Base-by-base conservation (phyloP, 2,329 filamentous ascomycete species). In the Paecilomyces fulvus region DNA sequence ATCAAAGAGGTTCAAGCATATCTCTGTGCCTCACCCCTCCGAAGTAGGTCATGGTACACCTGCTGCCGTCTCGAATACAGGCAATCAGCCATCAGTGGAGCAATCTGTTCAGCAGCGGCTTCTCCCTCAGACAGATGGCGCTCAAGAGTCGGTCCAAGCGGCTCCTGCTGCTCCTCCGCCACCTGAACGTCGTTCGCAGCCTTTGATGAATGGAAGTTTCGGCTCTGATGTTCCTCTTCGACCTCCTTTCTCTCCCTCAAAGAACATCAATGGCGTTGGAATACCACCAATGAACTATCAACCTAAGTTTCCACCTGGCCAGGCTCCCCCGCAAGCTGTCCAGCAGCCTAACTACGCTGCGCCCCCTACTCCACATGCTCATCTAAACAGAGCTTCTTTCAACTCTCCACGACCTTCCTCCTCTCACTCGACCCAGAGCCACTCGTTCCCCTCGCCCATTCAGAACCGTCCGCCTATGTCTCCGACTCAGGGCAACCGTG, bases 401-500 rank as follows among this genome's bases (percentile, higher is more conserved):
- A 61, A 65, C 31, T 61, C 68, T 49, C 69, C 65, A 30, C 73
- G 73, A 37, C 73, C 74, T n/a, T 69, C 71, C 17, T 75, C 75
- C 3, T 73, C 74, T 48, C 72, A 77, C 55, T 73, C 73, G 23
- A 60, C 63, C 6, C 67, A 70, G 49, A 69, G 65, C 51, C 67
- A 64, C 31, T 61, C 51, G 23, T 63, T 68, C 31, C 64, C 67
- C 12, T 76, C 75, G 7, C 74, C 75, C 17, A 70, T 77, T 20
- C 70, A 77, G 51, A 77, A 76, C 55, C 73, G 71, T 12, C 75
- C 76, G 1, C 73, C 75, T 1, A 76, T 78, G 70, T 78, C 77
- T 20, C 76, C 77, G 21, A 75, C 79, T 55, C 65, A 80, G 69
- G 70, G 79, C 56, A 70, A 81, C 65, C 65, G 76, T 68, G 71